Percentiles rank a stretch among this genome's conserved stretches.
Conservation (phyloP, 78 protist species). For the Speleostelium caveatum region DNA sequence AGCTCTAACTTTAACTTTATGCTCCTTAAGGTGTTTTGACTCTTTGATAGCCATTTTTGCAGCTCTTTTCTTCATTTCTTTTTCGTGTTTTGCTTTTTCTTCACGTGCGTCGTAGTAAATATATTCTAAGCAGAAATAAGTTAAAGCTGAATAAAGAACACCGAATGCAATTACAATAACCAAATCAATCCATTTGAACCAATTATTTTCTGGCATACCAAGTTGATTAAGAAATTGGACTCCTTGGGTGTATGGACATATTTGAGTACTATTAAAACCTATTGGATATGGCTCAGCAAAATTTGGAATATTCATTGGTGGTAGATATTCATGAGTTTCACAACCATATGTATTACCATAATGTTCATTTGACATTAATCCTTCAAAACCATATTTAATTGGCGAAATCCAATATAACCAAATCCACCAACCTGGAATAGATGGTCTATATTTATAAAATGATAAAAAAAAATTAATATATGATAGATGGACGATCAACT, state of each 20-base stretch:
- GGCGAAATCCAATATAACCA: slow-evolving; percentile 84
- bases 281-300: neutral
- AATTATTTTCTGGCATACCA: slow-evolving; percentile 62
- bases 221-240: slow-evolving; percentile 20
- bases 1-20: slow-evolving; percentile 2
- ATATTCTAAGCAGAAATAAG: slow-evolving; percentile 35
- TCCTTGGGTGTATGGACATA: slow-evolving; percentile 29
- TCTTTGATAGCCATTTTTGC: neutral
- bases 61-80: slow-evolving; percentile 5
- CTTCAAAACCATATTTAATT: slow-evolving; percentile 77
- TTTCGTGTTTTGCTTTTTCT: neutral
- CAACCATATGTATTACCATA: slow-evolving; percentile 34
- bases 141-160: neutral
- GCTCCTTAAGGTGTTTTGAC: neutral
- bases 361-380: slow-evolving; percentile 72
- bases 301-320: slow-evolving; percentile 28
- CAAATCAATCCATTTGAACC: slow-evolving; percentile 79
- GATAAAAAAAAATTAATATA: no score
- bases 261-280: neutral
- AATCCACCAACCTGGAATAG: slow-evolving; percentile 73
- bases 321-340: slow-evolving; percentile 10
- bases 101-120: no score
- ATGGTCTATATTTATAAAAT: slow-evolving; percentile 7
- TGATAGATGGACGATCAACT: no score
- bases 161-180: slow-evolving; percentile 24